A percentile compares a stretch with the other conserved stretches of the same genome.
phyloP scores from a whole-genome alignment of 2,329 filamentous ascomycete genomes.

The Cadophora sp. region DNA sequence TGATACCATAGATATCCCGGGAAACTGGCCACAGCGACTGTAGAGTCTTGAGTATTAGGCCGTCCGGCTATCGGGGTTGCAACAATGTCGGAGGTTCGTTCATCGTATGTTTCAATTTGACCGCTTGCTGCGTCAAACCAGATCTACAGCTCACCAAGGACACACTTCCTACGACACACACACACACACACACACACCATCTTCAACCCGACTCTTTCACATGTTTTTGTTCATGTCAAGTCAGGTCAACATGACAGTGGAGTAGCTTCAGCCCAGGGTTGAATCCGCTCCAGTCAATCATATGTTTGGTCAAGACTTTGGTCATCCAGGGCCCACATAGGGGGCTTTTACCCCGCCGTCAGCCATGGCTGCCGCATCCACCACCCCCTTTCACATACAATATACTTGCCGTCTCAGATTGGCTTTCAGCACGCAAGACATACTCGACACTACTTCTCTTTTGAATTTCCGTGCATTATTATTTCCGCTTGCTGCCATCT shows the following conservation, averaged over 20 bases:
- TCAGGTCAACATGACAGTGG: not conserved
- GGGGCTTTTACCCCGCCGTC: slow-evolving; percentile 9
- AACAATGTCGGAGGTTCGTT: not conserved
- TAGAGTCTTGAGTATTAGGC: not conserved
- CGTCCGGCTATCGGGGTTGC: not conserved
- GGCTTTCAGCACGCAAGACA: not conserved
- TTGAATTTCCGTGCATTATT: not conserved
- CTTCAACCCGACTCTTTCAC: not conserved
- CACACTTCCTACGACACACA: not conserved
- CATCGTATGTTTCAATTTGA: not conserved
- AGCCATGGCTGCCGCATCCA: slow-evolving; percentile 7
- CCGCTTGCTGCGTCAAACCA: not conserved
- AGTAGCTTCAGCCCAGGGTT: not conserved
- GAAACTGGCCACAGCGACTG: not conserved
- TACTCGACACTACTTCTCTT: not conserved
- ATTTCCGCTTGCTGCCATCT: not conserved
- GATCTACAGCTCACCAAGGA: not conserved
- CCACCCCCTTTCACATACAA: slow-evolving; percentile 6
- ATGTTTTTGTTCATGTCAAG: not conserved
- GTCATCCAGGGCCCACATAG: slow-evolving; percentile 7
- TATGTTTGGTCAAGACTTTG: not conserved
- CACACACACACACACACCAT: slow-evolving; percentile 1
- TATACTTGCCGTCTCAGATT: not conserved
- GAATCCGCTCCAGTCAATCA: not conserved
- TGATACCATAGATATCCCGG: not conserved